phyloP scores from a whole-genome alignment of 2,329 filamentous ascomycete genomes.

The Neopestalotiopsis sp. region DNA sequence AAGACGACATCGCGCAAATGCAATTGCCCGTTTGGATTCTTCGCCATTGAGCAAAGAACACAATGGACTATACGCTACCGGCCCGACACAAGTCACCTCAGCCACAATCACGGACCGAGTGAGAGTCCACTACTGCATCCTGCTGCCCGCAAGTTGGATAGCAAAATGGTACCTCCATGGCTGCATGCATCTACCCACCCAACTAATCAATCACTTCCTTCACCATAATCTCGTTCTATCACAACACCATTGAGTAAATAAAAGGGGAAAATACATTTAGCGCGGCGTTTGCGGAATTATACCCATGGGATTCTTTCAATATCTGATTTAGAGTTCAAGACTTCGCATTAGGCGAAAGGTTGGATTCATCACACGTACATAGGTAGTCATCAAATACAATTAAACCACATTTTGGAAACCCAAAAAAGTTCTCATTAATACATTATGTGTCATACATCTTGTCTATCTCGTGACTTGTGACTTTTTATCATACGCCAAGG shows the following conservation, averaged over 20 bases:
- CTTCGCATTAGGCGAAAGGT: no score
- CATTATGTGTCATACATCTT: background rate
- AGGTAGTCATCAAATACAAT: no score
- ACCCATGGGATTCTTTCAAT: no score
- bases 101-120: slow-evolving; percentile 70
- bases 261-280: no score
- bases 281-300: no score
- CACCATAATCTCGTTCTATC: no score
- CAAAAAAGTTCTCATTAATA: slow-evolving; percentile 1
- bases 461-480: background rate
- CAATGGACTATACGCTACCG: slow-evolving; percentile 72
- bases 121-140: slow-evolving; percentile 71
- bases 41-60: slow-evolving; percentile 70
- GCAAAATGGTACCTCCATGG: slow-evolving; percentile 59
- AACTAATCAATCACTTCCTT: no score
- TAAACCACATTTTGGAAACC: background rate
- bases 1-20: slow-evolving; percentile 73
- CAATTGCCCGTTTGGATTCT: slow-evolving; percentile 73
- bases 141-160: slow-evolving; percentile 69
- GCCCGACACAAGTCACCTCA: slow-evolving; percentile 61
- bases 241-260: no score
- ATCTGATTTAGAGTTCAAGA: no score
- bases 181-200: no score
- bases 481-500: background rate
- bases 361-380: no score